A percentile compares a stretch with the other conserved stretches of the same genome.
phyloP scores from a whole-genome alignment of 345 rosid species.

The Camelina neglecta region DNA sequence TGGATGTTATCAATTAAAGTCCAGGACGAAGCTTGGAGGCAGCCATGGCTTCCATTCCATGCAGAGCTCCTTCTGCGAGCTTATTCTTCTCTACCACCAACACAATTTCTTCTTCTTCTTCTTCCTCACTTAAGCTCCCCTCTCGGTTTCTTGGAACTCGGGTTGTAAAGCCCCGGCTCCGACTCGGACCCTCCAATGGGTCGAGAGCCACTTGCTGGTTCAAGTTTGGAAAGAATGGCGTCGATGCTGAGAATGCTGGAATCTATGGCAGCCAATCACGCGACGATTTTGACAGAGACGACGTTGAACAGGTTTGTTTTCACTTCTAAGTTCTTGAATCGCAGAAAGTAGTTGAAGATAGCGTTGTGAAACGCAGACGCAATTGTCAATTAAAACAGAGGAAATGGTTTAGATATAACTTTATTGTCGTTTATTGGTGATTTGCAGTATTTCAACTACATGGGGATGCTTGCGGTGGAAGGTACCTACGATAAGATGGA shows the following conservation, averaged over 20 bases:
- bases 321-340: slow-evolving; percentile 15
- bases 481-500: slow-evolving; percentile 92
- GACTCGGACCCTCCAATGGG: slow-evolving; percentile 76
- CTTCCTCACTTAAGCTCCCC: slow-evolving; percentile 41
- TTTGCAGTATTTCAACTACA: slow-evolving; percentile 89
- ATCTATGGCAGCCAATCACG: slow-evolving; percentile 90
- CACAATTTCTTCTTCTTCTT: slow-evolving; percentile 19
- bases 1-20: slow-evolving; percentile 30
- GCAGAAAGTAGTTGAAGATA: too few species aligned
- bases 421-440: not conserved
- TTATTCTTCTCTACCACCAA: slow-evolving; percentile 37
- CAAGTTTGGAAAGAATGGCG: slow-evolving; percentile 85
- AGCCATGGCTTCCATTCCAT: slow-evolving; percentile 56
- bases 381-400: not conserved
- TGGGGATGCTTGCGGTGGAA: slow-evolving; percentile 97
- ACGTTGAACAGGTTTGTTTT: slow-evolving; percentile 87
- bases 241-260: slow-evolving; percentile 96
- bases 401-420: not conserved
- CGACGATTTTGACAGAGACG: slow-evolving; percentile 93
- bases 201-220: slow-evolving; percentile 79
- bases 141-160: slow-evolving; percentile 65
- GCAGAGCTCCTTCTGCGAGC: slow-evolving; percentile 43
- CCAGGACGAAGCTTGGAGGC: slow-evolving; percentile 11
- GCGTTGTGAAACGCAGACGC: too few species aligned
- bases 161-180: slow-evolving; percentile 37